phyloP scores from a whole-genome alignment of 176 grass and related monocot species.

The Zea mays region DNA sequence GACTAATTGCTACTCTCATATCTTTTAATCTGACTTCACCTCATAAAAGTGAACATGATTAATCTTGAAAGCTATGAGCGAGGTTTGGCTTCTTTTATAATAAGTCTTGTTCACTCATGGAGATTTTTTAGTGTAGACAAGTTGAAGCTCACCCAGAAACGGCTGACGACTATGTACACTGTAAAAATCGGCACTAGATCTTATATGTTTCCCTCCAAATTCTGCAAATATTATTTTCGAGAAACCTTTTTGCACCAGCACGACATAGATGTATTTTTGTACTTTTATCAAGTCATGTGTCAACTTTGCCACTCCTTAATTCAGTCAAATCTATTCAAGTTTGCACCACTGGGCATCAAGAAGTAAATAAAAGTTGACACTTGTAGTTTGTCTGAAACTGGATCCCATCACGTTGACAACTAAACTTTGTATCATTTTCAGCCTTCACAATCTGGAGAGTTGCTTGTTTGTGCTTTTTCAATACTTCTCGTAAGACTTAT shows the following conservation, averaged over 20 bases:
- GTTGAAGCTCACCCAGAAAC: background rate
- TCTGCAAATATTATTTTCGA: background rate
- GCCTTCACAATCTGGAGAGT: constrained; percentile 87
- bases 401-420: background rate
- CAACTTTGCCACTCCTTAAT: constrained; percentile 30
- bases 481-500: constrained; percentile 83
- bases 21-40: constrained; percentile 41
- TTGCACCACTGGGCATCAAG: constrained; percentile 65
- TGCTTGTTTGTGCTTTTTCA: constrained; percentile 94
- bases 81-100: background rate
- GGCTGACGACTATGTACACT: background rate
- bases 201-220: background rate
- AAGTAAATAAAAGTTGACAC: constrained; percentile 59
- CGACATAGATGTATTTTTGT: background rate
- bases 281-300: background rate
- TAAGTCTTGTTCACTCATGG: background rate
- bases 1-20: constrained; percentile 71
- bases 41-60: too few species aligned
- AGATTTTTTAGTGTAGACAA: background rate
- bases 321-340: constrained; percentile 76
- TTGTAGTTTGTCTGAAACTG: constrained; percentile 6
- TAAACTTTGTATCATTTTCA: constrained; percentile 48
- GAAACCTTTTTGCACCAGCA: background rate
- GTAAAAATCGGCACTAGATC: background rate
- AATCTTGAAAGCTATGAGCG: background rate